Evolutionary conservation across 495 filamentous ascomycete genomes (phyloP), one percentile per base, ranked within the genome.

Genomic region (Daldinia bambusicola): DNA sequence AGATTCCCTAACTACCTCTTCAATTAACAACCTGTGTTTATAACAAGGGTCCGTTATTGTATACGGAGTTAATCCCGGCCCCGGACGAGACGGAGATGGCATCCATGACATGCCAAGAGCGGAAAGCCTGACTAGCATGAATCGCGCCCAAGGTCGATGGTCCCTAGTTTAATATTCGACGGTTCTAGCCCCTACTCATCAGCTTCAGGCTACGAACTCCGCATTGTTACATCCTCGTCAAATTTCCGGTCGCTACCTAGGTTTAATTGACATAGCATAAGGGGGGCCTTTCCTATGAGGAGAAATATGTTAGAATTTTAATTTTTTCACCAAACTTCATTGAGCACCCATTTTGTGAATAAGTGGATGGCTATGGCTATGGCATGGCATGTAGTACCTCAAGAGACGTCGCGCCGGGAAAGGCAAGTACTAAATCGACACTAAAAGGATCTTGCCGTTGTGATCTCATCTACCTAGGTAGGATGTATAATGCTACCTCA

Each of bases 101-200:
- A 48, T 48, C 43, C 43, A 22, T 48, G 18, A 48, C 22, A 48
- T 48, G 18, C 43, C 43, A 48, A 48, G 43, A 48, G 43, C 2
- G 6, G 43, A 48, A 48, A 48, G 4, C 18, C 22, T 22, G 18
- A 48, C 43, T 45, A 45, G 41, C 41, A 45, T 45, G 16, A 18
- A 45, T 20, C 8, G 18, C 16, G 18, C 16, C 3, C 43, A 48
- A 22, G 4, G 43, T 9, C 18, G 43, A 48, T 22, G 20, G 43
- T 36, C 43, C 16, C 43, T 16, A 45, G 41, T 45, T 2, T 2
- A 20, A 12, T 48, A 12, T 48, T 22, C 8, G 10, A 20, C 9
- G 16, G 2, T 3, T 3, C 41, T 45, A 45, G 41, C 41, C 41
- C 41, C 16, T 16, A 5, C 41, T 45, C 40, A 43, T 16, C 6